These are phyloP conservation scores for Botryobasidium botryosum DNA, from an alignment of 768 basidiomycete species.

Conservation along the genomic window DNA sequence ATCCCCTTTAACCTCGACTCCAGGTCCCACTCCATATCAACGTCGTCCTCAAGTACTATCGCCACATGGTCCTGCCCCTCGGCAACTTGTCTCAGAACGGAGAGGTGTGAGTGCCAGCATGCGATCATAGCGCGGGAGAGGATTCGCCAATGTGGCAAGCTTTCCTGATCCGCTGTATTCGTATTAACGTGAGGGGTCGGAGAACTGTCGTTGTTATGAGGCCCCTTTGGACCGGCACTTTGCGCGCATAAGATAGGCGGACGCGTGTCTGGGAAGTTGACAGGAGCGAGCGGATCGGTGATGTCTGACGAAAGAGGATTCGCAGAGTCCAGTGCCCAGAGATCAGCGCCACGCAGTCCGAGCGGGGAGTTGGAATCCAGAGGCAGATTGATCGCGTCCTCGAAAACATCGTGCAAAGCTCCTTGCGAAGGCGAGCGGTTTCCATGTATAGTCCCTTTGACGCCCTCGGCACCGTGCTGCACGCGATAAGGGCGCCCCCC, in stretches of 20 bases:
- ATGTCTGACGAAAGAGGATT: background rate
- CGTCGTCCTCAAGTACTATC: conserved; percentile 59
- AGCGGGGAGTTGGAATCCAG: background rate
- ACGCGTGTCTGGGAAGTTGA: conserved; percentile 6
- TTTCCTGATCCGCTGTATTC: conserved; percentile 21
- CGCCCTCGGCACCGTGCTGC: too few relatives aligned
- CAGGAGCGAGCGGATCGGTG: conserved; percentile 4
- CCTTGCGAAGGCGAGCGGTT: too few relatives aligned
- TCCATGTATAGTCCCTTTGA: too few relatives aligned
- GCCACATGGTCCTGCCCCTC: conserved; percentile 22
- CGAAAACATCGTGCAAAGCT: too few relatives aligned
- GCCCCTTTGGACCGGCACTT: too few relatives aligned
- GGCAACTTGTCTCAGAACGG: conserved; percentile 30
- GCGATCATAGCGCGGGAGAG: conserved; percentile 46
- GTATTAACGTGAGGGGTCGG: too few relatives aligned
- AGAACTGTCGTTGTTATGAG: too few relatives aligned
- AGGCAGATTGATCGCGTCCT: conserved; percentile 7
- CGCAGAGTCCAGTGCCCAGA: conserved; percentile 2
- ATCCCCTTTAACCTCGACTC: conserved; percentile 24
- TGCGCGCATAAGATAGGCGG: conserved; percentile 27
- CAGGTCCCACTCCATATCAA: conserved; percentile 59
- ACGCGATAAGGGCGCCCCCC: background rate
- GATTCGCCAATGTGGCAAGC: conserved; percentile 29
- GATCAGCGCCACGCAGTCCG: background rate
- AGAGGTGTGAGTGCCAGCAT: conserved; percentile 56